Evolutionary conservation across 2,329 filamentous ascomycete genomes (phyloP).

Genomic region (Drechslera avenae): DNA sequence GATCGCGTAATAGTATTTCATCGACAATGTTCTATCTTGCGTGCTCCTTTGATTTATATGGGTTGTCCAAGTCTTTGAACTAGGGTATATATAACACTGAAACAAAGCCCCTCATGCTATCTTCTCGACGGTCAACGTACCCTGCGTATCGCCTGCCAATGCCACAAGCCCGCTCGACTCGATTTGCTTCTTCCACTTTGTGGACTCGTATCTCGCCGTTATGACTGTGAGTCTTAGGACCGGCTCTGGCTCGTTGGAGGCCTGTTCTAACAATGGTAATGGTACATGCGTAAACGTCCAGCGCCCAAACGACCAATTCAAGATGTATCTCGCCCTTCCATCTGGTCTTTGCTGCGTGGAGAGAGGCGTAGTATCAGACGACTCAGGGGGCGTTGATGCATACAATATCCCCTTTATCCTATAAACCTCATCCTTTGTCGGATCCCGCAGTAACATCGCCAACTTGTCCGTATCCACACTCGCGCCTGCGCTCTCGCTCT

Average conservation of each 20-base stretch:
- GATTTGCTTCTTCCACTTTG: constrained; percentile 76
- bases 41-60: not conserved
- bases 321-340: constrained; percentile 70
- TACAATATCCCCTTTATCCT: constrained; percentile 80
- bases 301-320: constrained; percentile 97
- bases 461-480: constrained; percentile 64
- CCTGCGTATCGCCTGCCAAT: constrained; percentile 29
- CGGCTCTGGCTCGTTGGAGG: constrained; percentile 54
- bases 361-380: constrained; percentile 48
- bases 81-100: not conserved
- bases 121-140: constrained; percentile 30
- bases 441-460: constrained; percentile 65
- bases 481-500: constrained; percentile 55
- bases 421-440: constrained; percentile 93
- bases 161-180: constrained; percentile 58
- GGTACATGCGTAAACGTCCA: constrained; percentile 82
- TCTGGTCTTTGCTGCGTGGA: constrained; percentile 43
- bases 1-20: too few relatives aligned
- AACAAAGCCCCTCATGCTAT: constrained; percentile 5
- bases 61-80: not conserved
- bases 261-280: constrained; percentile 42
- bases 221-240: constrained; percentile 76
- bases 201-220: constrained; percentile 72
- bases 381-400: constrained; percentile 52
- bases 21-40: too few relatives aligned